Conservation (phyloP, 768 basidiomycete species). For the Termitomyces bulborhizus region DNA sequence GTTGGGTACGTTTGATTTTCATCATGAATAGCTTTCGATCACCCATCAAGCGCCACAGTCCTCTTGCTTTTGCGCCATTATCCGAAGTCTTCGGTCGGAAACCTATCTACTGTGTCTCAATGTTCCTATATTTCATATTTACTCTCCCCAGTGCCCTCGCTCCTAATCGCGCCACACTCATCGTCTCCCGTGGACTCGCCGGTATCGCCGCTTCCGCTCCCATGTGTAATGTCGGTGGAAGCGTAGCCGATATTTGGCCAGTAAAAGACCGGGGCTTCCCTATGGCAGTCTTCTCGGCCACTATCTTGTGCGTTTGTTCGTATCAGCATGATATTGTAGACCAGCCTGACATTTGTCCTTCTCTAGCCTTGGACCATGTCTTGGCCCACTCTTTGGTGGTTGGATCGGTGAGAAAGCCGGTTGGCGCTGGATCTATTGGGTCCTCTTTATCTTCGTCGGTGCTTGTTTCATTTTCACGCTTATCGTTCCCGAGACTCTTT, state of each 20-base stretch:
- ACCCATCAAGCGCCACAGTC: slow-evolving; percentile 19
- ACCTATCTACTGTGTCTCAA: slow-evolving; percentile 30
- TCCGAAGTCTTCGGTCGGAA: slow-evolving; percentile 32
- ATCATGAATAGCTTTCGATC: slow-evolving; percentile 3
- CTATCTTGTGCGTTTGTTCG: slow-evolving; percentile 32
- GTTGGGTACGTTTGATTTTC: slow-evolving; percentile 22
- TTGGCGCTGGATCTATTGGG: slow-evolving; percentile 45
- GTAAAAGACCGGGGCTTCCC: slow-evolving; percentile 33
- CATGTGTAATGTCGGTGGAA: slow-evolving; percentile 37
- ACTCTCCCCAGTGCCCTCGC: slow-evolving; percentile 38
- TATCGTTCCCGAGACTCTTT: slow-evolving; percentile 47
- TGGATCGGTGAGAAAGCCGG: slow-evolving; percentile 40
- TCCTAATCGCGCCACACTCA: slow-evolving; percentile 29
- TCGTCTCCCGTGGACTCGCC: slow-evolving; percentile 23
- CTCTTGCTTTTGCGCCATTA: slow-evolving; percentile 34
- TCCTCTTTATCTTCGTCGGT: slow-evolving; percentile 36
- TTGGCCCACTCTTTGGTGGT: slow-evolving; percentile 46
- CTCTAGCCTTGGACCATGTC: slow-evolving; percentile 34
- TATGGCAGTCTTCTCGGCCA: slow-evolving; percentile 32
- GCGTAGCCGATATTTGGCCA: slow-evolving; percentile 35
- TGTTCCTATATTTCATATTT: slow-evolving; percentile 39
- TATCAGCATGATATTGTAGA: neutral
- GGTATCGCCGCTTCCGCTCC: slow-evolving; percentile 10
- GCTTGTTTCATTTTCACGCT: slow-evolving; percentile 29
- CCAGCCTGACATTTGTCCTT: neutral